Base-by-base conservation (phyloP, 495 filamentous ascomycete species). In the Hyaloscypha hepaticicola region DNA sequence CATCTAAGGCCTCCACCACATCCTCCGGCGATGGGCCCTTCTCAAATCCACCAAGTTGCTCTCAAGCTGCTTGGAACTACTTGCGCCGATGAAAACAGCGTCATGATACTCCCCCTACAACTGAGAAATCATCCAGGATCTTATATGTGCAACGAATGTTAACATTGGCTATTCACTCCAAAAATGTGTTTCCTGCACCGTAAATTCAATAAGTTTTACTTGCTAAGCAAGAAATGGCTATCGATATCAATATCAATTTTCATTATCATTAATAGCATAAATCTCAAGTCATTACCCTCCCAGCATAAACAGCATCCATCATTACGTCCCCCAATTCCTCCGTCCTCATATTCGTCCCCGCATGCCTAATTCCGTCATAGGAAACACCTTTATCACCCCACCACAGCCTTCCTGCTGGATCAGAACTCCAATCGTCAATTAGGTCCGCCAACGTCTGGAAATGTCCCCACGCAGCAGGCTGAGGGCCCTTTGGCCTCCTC, bases 1-100 rank as follows among this genome's bases (percentile, higher is more conserved):
- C 27, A 50, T 70, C 68, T 21, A 70, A 24, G 2, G 65, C 64
- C 66, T 80, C 70, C 31, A 85, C 73, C 50, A 83, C 79, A 24
- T 82, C 81, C 29, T 80, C 74, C 12, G 83, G 83, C 67, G 88
- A 71, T 11, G 82, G 79, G 1, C 80, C 84, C 70, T 86, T 85
- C 65, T 86, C 79, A 55, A 86, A 71, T 82, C 78, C 51, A 74
- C 73, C 55, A 88, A 61, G 69, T 85, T 87, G 33, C 74, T 65
- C 63, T 82, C 74, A 26, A 88, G 67, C 58, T 87, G 85, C 33
- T 74, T 65, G n/a, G 77, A 63, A 53, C 72, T 83, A 52, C 80
- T 83, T 1, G 78, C 78, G 0, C 84, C 83, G 65, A 87, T 82
- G 55, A 88, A 78, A 50, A 87, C 74, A 5, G 81, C 84, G 70